These are phyloP conservation scores for Trapa incisa DNA, from an alignment of 345 rosid genomes.

Conservation along the genomic window DNA sequence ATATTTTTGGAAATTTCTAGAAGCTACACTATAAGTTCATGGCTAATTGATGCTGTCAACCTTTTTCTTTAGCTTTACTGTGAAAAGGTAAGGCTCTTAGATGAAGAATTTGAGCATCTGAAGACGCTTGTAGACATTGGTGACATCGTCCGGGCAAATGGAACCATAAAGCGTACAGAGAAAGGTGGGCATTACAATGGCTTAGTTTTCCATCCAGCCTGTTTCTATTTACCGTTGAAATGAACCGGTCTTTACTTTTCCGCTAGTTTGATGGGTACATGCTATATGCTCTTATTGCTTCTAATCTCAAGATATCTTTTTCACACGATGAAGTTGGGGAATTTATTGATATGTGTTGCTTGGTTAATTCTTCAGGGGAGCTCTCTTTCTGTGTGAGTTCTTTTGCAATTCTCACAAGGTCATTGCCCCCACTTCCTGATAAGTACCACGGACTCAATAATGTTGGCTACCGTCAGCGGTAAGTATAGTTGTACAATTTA, in stretches of 20 bases:
- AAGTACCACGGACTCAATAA: slow-evolving; percentile 90
- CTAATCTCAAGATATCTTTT: background rate
- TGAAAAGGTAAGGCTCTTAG: slow-evolving; percentile 66
- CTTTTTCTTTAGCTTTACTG: slow-evolving; percentile 59
- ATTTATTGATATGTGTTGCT: background rate
- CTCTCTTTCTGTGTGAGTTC: slow-evolving; percentile 77
- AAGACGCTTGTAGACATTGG: slow-evolving; percentile 74
- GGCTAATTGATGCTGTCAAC: background rate
- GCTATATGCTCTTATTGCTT: background rate
- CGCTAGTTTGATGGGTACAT: background rate
- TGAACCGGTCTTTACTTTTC: background rate
- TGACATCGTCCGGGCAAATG: slow-evolving; percentile 79
- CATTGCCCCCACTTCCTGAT: slow-evolving; percentile 85
- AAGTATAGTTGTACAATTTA: slow-evolving; percentile 7
- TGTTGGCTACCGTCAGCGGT: slow-evolving; percentile 91
- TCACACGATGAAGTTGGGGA: background rate
- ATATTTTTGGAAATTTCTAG: background rate
- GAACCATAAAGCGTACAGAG: slow-evolving; percentile 85
- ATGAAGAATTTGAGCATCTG: slow-evolving; percentile 60
- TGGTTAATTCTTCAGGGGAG: slow-evolving; percentile 48
- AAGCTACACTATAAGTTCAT: background rate
- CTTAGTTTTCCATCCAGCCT: background rate
- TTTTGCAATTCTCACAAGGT: slow-evolving; percentile 73
- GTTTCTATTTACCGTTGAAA: background rate
- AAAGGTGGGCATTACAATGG: slow-evolving; percentile 40